Conservation (phyloP, 352 stramenopile species). For the Lagenidium sp. region DNA sequence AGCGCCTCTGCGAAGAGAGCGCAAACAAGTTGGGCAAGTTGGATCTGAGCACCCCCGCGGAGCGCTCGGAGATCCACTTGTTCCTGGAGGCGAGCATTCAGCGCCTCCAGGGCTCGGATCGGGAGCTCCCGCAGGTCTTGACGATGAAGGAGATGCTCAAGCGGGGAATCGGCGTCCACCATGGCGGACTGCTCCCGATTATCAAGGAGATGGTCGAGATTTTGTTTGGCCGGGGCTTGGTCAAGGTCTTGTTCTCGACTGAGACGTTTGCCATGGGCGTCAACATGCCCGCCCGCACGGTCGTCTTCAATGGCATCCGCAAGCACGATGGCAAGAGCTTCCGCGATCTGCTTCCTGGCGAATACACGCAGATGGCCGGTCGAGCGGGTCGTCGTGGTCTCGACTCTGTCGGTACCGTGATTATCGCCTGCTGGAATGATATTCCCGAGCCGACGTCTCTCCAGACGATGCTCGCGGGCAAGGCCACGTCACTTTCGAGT, state of each 20-base stretch:
- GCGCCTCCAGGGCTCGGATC: slow-evolving; percentile 90
- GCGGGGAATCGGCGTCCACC: slow-evolving; percentile 95
- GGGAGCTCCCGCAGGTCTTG: slow-evolving; percentile 96
- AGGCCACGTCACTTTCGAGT: slow-evolving; percentile 91
- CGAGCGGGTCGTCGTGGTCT: slow-evolving; percentile 95
- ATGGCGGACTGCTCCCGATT: slow-evolving; percentile 96
- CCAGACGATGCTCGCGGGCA: slow-evolving; percentile 93
- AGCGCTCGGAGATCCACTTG: slow-evolving; percentile 77
- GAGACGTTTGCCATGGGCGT: slow-evolving; percentile 99
- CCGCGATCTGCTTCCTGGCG: slow-evolving; percentile 79
- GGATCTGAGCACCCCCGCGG: slow-evolving; percentile 56
- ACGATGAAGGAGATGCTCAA: slow-evolving; percentile 96
- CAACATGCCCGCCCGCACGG: slow-evolving; percentile 97
- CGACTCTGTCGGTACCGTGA: slow-evolving; percentile 95
- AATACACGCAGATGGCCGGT: slow-evolving; percentile 97
- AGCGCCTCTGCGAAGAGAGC: slow-evolving; percentile 75
- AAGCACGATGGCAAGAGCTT: slow-evolving; percentile 97
- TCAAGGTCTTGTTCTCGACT: slow-evolving; percentile 98
- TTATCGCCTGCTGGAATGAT: slow-evolving; percentile 97
- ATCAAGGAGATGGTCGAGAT: slow-evolving; percentile 99
- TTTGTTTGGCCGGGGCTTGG: slow-evolving; percentile 93
- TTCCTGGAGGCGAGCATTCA: slow-evolving; percentile 75
- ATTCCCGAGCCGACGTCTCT: slow-evolving; percentile 94
- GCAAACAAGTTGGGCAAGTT: slow-evolving; percentile 68
- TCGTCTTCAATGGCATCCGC: slow-evolving; percentile 96